Evolutionary conservation across 805 yeast genomes (phyloP).

Genomic region (Vanderwaltozyma yarrowii): DNA sequence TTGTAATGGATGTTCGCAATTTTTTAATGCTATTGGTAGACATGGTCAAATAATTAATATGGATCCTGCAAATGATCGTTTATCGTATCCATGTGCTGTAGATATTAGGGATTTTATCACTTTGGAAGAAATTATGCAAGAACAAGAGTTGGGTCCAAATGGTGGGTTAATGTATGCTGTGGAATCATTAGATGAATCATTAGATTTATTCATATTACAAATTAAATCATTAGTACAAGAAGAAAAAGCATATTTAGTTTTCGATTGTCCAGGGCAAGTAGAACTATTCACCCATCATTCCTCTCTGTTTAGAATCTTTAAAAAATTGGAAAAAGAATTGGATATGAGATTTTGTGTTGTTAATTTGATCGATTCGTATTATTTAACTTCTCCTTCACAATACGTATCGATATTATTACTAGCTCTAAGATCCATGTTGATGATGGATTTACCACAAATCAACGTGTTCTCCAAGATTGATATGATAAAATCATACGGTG

Average conservation of each 20-base stretch:
- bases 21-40: constrained; percentile 88
- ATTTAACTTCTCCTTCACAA: constrained; percentile 78
- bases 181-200: constrained; percentile 49
- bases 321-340: constrained; percentile 47
- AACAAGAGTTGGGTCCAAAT: constrained; percentile 63
- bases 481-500: constrained; percentile 63
- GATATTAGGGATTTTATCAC: constrained; percentile 73
- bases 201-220: constrained; percentile 48
- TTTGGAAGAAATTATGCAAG: constrained; percentile 68
- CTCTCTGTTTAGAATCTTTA: constrained; percentile 60
- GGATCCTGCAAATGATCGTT: constrained; percentile 81
- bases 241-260: constrained; percentile 55
- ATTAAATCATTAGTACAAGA: constrained; percentile 46
- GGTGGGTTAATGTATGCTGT: constrained; percentile 89
- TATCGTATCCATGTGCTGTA: constrained; percentile 61
- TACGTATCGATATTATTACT: constrained; percentile 73
- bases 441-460: constrained; percentile 83
- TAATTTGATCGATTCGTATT: constrained; percentile 72
- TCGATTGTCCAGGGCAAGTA: constrained; percentile 95
- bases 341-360: constrained; percentile 77
- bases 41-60: constrained; percentile 75
- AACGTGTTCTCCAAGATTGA: constrained; percentile 92
- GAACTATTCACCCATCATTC: constrained; percentile 88
- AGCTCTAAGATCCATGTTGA: constrained; percentile 85
- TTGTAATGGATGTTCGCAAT: constrained; percentile 87